Percentiles rank a stretch among this genome's conserved stretches.
Evolutionary conservation across 2,329 filamentous ascomycete species (phyloP).

Genomic region (Blastomyces emzantsi): DNA sequence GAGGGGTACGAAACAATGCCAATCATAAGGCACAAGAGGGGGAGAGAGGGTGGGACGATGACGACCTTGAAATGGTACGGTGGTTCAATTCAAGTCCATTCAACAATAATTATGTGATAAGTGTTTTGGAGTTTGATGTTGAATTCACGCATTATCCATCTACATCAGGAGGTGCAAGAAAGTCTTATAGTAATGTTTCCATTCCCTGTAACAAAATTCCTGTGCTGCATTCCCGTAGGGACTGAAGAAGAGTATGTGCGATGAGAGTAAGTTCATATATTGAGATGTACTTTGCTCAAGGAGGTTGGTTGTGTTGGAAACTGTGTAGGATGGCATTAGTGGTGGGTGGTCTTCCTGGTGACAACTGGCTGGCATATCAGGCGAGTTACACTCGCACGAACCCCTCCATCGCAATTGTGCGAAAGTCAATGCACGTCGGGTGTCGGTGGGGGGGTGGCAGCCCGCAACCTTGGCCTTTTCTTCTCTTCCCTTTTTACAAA

Average conservation of each 20-base stretch:
- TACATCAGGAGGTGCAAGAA: neutral
- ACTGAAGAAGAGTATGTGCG: neutral
- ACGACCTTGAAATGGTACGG: neutral
- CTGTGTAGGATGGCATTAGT: neutral
- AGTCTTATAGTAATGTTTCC: neutral
- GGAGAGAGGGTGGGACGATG: neutral
- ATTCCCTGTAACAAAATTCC: neutral
- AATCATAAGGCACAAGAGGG: neutral
- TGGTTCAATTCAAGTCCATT: neutral
- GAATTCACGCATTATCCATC: neutral
- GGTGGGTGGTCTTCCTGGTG: neutral
- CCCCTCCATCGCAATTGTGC: neutral
- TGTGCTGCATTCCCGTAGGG: neutral
- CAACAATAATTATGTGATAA: neutral
- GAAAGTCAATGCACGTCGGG: neutral
- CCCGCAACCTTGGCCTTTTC: neutral
- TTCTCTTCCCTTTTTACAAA: neutral
- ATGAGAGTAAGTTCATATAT: neutral
- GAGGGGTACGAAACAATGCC: neutral
- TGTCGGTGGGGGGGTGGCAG: too few species aligned
- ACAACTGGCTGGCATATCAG: neutral
- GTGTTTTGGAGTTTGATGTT: neutral
- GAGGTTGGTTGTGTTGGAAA: neutral
- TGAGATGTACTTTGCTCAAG: neutral
- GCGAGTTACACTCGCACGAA: neutral